Conservation (phyloP, 306 rosid genomes). For the Glycine soja region DNA sequence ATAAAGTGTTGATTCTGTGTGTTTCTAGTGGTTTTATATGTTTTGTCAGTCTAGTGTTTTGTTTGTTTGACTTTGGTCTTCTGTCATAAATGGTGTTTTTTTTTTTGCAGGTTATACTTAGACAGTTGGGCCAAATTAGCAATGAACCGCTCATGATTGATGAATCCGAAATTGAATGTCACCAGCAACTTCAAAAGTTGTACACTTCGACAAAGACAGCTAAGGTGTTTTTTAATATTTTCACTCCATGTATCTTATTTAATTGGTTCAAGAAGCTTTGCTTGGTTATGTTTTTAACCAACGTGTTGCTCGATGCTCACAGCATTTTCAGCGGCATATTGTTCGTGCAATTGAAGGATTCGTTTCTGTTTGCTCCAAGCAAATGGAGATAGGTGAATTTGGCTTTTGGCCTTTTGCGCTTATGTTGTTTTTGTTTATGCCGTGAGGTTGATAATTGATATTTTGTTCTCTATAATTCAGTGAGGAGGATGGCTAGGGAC, state of each 20-base stretch:
- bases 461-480: conserved; percentile 53
- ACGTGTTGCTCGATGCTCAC: conserved; percentile 38
- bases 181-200: conserved; percentile 75
- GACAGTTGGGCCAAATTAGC: conserved; percentile 79
- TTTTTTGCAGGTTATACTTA: conserved; percentile 76
- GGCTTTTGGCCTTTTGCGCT: conserved; percentile 21
- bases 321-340: conserved; percentile 88
- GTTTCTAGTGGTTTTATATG: neutral
- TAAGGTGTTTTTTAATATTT: conserved; percentile 53
- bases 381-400: conserved; percentile 78
- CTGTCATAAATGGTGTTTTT: conserved; percentile 37
- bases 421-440: conserved; percentile 44
- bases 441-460: conserved; percentile 23
- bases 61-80: conserved; percentile 20
- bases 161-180: conserved; percentile 78
- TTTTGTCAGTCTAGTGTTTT: neutral
- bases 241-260: neutral
- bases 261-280: conserved; percentile 18
- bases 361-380: conserved; percentile 74
- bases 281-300: conserved; percentile 37
- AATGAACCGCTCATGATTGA: conserved; percentile 68
- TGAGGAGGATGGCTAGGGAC: conserved; percentile 76
- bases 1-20: conserved; percentile 17
- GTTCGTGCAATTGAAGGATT: conserved; percentile 85
- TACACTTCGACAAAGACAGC: conserved; percentile 81